phyloP scores from a whole-genome alignment of 1,139 yeast species.

The Taiozyma sp. region DNA sequence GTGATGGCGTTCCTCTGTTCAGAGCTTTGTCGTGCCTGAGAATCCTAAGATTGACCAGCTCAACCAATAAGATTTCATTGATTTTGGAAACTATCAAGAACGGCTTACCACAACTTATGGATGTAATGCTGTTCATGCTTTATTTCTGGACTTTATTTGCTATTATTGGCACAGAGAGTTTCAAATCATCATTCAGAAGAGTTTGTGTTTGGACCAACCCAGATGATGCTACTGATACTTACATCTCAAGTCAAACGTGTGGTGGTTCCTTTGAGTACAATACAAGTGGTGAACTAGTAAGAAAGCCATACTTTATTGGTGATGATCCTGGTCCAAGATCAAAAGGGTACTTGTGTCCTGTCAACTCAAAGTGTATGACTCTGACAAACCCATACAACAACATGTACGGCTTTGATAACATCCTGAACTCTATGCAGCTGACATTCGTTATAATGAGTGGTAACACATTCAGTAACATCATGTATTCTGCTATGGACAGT shows the following conservation, averaged over 20 bases:
- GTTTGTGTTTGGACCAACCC: constrained; percentile 91
- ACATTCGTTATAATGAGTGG: constrained; percentile 87
- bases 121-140: constrained; percentile 66
- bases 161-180: constrained; percentile 84
- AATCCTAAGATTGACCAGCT: constrained; percentile 64
- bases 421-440: constrained; percentile 73
- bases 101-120: constrained; percentile 74
- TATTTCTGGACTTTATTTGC: constrained; percentile 84
- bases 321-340: constrained; percentile 40
- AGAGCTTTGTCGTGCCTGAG: constrained; percentile 71
- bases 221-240: constrained; percentile 52
- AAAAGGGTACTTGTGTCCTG: constrained; percentile 84
- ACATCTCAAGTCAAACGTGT: constrained; percentile 60
- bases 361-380: constrained; percentile 62
- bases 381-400: constrained; percentile 69
- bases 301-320: constrained; percentile 48
- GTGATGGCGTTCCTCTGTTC: constrained; percentile 53
- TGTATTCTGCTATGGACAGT: constrained; percentile 82
- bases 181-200: constrained; percentile 75
- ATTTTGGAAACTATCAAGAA: constrained; percentile 64
- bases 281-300: constrained; percentile 32
- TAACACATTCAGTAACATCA: constrained; percentile 84
- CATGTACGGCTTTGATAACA: constrained; percentile 77
- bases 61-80: constrained; percentile 72
- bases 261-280: constrained; percentile 58